phyloP scores from a whole-genome alignment of 371 early-diverging fungal genomes.

The Mucor piriformis region DNA sequence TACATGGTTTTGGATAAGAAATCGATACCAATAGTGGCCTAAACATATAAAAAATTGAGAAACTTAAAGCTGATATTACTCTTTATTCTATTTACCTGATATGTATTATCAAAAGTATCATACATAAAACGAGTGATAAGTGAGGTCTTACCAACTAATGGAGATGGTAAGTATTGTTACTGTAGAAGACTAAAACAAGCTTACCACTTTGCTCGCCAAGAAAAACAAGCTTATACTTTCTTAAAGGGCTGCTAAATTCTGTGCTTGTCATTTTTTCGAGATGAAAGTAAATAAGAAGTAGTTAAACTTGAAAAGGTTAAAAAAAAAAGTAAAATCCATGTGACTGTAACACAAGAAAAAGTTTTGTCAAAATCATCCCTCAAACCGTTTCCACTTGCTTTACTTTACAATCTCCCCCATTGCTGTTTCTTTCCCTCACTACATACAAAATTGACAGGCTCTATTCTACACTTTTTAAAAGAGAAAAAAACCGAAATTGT shows the following conservation, averaged over 20 bases:
- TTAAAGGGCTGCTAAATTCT: conserved; percentile 66
- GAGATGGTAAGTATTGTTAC: too few relatives aligned
- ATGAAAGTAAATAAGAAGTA: conserved; percentile 14
- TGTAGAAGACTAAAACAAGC: too few relatives aligned
- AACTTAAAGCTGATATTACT: too few relatives aligned
- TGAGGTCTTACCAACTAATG: conserved; percentile 99
- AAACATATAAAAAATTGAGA: neutral
- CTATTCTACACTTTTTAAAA: too few relatives aligned
- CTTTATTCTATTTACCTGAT: conserved; percentile 67
- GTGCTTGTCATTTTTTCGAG: conserved; percentile 28
- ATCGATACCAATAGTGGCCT: conserved; percentile 99
- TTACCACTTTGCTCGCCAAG: conserved; percentile 97
- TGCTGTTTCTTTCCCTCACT: too few relatives aligned
- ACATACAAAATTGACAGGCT: too few relatives aligned
- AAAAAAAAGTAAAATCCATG: conserved; percentile 4
- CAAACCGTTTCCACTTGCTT: too few relatives aligned
- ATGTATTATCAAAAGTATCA: conserved; percentile 97
- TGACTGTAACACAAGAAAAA: conserved; percentile 2
- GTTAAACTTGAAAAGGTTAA: conserved; percentile 1
- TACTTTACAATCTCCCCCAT: too few relatives aligned
- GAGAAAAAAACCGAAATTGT: too few relatives aligned
- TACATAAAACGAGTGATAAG: conserved; percentile 99
- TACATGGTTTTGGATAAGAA: conserved; percentile 99
- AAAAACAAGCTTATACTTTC: conserved; percentile 92
- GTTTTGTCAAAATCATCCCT: too few relatives aligned